phyloP scores from a whole-genome alignment of 148 eudicot genomes.

The Rheum nobile region DNA sequence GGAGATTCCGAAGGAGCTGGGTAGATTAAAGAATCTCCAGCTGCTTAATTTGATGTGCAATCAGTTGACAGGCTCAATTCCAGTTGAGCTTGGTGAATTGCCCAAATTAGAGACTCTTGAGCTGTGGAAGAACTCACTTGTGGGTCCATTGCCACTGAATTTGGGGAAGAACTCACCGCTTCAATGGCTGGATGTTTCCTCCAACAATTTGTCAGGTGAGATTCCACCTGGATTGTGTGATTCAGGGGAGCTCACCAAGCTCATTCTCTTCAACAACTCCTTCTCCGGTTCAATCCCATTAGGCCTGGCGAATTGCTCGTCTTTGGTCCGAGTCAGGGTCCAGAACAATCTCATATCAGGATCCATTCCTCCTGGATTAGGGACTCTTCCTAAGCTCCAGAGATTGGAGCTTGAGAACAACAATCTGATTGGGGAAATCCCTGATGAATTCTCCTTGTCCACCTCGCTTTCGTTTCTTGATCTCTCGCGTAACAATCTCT shows the following conservation, averaged over 20 bases:
- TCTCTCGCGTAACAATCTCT: conserved; percentile 52
- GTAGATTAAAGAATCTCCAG: conserved; percentile 41
- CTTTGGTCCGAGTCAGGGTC: conserved; percentile 62
- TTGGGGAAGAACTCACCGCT: conserved; percentile 62
- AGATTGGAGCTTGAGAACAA: conserved; percentile 67
- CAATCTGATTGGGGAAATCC: conserved; percentile 62
- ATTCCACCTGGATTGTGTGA: conserved; percentile 50
- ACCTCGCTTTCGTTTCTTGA: conserved; percentile 65
- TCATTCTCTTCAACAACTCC: conserved; percentile 67
- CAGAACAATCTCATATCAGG: conserved; percentile 69
- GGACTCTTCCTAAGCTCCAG: conserved; percentile 56
- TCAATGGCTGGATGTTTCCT: conserved; percentile 72
- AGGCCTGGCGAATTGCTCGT: conserved; percentile 46
- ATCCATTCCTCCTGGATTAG: conserved; percentile 63
- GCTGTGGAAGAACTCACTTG: conserved; percentile 65
- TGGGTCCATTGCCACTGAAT: conserved; percentile 54
- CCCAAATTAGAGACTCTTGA: conserved; percentile 39
- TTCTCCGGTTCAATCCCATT: conserved; percentile 63
- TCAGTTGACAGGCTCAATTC: conserved; percentile 42
- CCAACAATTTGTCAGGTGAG: conserved; percentile 58
- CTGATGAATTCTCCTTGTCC: conserved; percentile 51
- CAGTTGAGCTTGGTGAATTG: conserved; percentile 36
- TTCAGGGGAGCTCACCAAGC: conserved; percentile 63
- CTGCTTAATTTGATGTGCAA: conserved; percentile 75
- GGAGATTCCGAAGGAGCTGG: conserved; percentile 48